These are phyloP conservation scores for Lagerstroemia speciosa DNA, from an alignment of 345 rosid genomes.

Conservation along the genomic window DNA sequence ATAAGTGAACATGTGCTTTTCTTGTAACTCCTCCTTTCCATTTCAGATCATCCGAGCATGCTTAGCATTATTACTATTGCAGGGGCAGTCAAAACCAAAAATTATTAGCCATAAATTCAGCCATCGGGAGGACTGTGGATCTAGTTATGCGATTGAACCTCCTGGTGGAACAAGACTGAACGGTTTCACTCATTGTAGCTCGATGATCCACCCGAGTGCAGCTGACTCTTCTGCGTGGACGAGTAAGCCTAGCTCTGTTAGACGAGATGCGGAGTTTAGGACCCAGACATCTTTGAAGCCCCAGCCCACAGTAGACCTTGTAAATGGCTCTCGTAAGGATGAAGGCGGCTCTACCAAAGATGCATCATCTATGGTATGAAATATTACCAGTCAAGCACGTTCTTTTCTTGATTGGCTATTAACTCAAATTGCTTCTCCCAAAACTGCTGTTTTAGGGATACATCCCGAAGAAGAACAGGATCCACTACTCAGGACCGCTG, in stretches of 20 bases:
- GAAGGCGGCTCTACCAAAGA: constrained; percentile 15
- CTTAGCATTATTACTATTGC: not conserved
- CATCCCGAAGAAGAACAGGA: constrained; percentile 58
- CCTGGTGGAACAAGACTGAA: constrained; percentile 18
- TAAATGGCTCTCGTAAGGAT: constrained; percentile 26
- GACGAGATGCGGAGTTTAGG: constrained; percentile 23
- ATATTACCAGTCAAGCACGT: not conserved
- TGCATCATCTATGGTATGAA: not conserved
- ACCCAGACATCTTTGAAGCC: constrained; percentile 22
- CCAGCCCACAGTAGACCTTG: constrained; percentile 22
- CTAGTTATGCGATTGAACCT: constrained; percentile 38
- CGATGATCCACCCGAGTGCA: constrained; percentile 46
- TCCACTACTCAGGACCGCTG: constrained; percentile 85
- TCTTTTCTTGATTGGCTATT: not conserved
- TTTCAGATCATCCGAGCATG: not conserved
- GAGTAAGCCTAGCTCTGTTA: constrained; percentile 20
- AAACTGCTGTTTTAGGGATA: constrained; percentile 36
- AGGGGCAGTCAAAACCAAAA: constrained; percentile 28
- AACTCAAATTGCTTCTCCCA: not conserved
- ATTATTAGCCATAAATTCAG: constrained; percentile 30
- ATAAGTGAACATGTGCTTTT: not conserved
- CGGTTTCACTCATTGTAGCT: constrained; percentile 26
- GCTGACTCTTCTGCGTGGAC: constrained; percentile 19
- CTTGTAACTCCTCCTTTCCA: not conserved
- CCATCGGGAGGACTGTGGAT: constrained; percentile 27